Base-by-base conservation (phyloP, 2,329 filamentous ascomycete species). In the Tolypocladium ovalisporum region DNA sequence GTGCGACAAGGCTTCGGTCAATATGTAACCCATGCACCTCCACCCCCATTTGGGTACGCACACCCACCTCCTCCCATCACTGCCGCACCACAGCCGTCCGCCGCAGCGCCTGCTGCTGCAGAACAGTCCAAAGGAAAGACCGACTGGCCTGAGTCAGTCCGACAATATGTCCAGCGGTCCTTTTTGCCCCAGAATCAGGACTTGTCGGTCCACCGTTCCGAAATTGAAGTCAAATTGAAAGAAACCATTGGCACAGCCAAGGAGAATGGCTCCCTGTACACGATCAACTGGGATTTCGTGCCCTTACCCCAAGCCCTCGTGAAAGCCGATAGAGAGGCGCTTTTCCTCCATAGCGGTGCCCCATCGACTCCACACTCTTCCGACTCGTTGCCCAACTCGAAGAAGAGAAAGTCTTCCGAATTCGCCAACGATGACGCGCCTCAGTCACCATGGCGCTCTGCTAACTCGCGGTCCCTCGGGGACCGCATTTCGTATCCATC, bases 291-390 rank as follows among this genome's bases (percentile, higher is more conserved):
- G 94, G 82, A 88, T 61, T 80, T 76, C 32, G 82, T 95, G 76
- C 89, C 89, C 47, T 77, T 97, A 17, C 94, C 94, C 7, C 93
- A 97, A 72, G 79, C 89, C 61, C 79, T 97, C 72, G 86, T 97
- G 61, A 82, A 82, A 68, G 81, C 82, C 64, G 89, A 91, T 71
- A 87, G 83, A 63, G 75, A 80, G 63, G 73, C 75, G 58, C 76
- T 76, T 63, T 65, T 74, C 64, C 77, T 74, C 64, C 77, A 69
- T 70, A 71, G 60, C 61, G 67, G 57, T 68, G 69, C 70, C 60
- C 52, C 61, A 37, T 60, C 65, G 39, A 58, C 61, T 34, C 57
- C 66, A 19, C 60, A 61, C 54, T 59, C 59, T 55, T 58, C 65
- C 54, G 66, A 65, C 58, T 60, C 67, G 54, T 59, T 66, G 59